phyloP scores from a whole-genome alignment of 176 grass and related monocot genomes.

The Oryza coarctata region DNA sequence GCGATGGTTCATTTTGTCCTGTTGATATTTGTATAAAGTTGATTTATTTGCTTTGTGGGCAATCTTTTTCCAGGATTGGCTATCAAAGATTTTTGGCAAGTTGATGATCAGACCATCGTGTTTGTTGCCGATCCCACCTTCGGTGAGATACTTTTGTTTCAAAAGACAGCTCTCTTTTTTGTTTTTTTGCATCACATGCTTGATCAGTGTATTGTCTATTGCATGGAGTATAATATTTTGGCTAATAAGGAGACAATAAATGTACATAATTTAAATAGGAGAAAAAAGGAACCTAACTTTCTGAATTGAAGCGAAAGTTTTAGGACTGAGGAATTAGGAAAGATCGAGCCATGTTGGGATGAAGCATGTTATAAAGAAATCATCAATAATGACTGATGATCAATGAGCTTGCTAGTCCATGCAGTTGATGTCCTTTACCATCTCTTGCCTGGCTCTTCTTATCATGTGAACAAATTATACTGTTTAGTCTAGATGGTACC shows the following conservation, averaged over 20 bases:
- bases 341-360: not conserved
- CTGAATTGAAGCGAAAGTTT: not conserved
- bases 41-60: not conserved
- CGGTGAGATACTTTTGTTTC: constrained; percentile 48
- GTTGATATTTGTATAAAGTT: not conserved
- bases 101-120: constrained; percentile 90
- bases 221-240: not conserved
- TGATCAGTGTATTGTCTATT: not conserved
- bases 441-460: not conserved
- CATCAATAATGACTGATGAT: not conserved
- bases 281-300: too few species aligned
- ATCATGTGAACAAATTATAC: not conserved
- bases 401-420: not conserved
- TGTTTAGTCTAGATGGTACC: not conserved
- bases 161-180: not conserved
- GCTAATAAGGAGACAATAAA: too few species aligned
- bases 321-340: not conserved
- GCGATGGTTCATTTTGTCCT: not conserved
- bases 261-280: too few species aligned
- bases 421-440: not conserved
- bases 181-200: not conserved
- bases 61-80: constrained; percentile 64
- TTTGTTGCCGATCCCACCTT: constrained; percentile 90
- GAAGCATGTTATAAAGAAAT: not conserved
- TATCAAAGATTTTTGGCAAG: constrained; percentile 94